phyloP scores from a whole-genome alignment of 2,329 filamentous ascomycete species.

The Nothophaeocryptopus gaeumannii region DNA sequence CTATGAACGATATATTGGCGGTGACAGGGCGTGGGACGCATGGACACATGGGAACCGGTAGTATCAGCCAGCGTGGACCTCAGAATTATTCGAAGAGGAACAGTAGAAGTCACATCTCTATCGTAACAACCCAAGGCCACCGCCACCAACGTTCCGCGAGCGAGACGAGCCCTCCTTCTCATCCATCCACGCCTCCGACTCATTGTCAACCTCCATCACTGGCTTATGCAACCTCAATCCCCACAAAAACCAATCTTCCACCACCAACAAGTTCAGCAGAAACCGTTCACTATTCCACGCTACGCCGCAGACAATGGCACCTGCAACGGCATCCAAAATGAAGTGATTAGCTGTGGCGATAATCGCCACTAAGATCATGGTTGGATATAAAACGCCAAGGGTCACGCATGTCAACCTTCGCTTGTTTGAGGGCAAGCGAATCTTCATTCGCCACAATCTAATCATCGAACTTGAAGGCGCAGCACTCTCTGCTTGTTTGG shows the following conservation, averaged over 20 bases:
- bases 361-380: constrained; percentile 64
- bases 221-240: constrained; percentile 65
- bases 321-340: constrained; percentile 68
- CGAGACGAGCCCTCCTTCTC: constrained; percentile 3
- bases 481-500: constrained; percentile 40
- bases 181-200: not conserved
- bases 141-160: no score
- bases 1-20: constrained; percentile 21
- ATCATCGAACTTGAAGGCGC: not conserved
- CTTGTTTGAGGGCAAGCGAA: constrained; percentile 45
- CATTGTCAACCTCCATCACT: constrained; percentile 13
- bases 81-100: not conserved
- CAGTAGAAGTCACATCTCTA: not conserved
- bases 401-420: constrained; percentile 50
- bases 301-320: constrained; percentile 61
- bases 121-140: not conserved
- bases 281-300: constrained; percentile 58
- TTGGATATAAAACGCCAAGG: constrained; percentile 62
- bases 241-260: constrained; percentile 69
- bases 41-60: constrained; percentile 1
- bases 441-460: constrained; percentile 30
- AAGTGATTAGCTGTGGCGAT: constrained; percentile 72
- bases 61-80: not conserved
- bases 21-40: constrained; percentile 8
- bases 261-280: constrained; percentile 60